phyloP scores from a whole-genome alignment of 345 rosid species.

The Eucalyptus guilfoylei region DNA sequence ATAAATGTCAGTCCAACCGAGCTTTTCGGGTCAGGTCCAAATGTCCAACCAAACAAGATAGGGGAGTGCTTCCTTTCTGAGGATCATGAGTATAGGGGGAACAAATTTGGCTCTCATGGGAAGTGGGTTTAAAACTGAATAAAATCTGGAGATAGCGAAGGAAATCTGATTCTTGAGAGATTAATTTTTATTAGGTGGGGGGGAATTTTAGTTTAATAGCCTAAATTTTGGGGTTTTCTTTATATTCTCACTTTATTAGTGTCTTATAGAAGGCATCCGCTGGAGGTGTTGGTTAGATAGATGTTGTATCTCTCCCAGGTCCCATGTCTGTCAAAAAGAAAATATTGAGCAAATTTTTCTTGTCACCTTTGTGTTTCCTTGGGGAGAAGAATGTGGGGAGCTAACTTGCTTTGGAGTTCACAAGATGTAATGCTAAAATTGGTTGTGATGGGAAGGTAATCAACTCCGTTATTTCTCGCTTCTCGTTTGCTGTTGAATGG shows the following conservation, averaged over 20 bases:
- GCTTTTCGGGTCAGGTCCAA: not conserved
- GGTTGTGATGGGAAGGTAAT: not conserved
- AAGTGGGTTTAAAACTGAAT: constrained; percentile 20
- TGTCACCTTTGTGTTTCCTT: not conserved
- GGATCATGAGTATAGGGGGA: not conserved
- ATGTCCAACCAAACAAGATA: not conserved
- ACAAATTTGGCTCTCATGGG: constrained; percentile 19
- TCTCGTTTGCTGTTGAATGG: not conserved
- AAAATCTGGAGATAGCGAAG: constrained; percentile 11
- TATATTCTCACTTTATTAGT: constrained; percentile 7
- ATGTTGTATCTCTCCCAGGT: constrained; percentile 18
- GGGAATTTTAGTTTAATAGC: constrained; percentile 22
- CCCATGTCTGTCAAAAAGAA: constrained; percentile 18
- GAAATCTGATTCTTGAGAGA: not conserved
- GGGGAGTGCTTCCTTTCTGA: constrained; percentile 7
- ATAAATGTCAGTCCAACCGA: not conserved
- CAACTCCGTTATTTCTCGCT: not conserved
- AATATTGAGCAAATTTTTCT: not conserved
- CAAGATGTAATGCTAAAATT: not conserved
- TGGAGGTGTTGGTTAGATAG: constrained; percentile 20
- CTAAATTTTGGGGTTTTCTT: constrained; percentile 16
- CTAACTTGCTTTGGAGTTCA: not conserved
- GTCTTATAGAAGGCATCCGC: constrained; percentile 20
- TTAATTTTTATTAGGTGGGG: constrained; percentile 9
- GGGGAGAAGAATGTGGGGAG: not conserved